Conservation (phyloP, 768 basidiomycete genomes). For the Hydnum rufescens region DNA sequence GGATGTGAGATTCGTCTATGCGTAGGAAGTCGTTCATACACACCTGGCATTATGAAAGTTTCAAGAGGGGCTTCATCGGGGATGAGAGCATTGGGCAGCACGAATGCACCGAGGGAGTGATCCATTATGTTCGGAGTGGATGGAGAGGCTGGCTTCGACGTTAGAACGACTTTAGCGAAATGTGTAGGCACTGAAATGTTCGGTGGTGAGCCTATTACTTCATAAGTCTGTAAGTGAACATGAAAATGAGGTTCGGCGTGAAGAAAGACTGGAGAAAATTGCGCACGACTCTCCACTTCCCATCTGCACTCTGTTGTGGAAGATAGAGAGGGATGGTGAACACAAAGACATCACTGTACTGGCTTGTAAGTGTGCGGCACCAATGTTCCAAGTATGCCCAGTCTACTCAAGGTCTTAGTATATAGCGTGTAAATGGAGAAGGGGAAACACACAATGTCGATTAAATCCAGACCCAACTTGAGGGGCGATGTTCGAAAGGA, state of each 20-base stretch:
- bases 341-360: slow-evolving; percentile 86
- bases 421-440: neutral
- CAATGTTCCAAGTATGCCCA: slow-evolving; percentile 96
- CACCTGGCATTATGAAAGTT: slow-evolving; percentile 68
- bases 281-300: slow-evolving; percentile 89
- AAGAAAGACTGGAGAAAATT: neutral
- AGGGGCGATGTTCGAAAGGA: slow-evolving; percentile 88
- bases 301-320: slow-evolving; percentile 65
- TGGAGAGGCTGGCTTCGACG: slow-evolving; percentile 54
- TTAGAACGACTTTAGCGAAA: slow-evolving; percentile 88
- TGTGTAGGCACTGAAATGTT: slow-evolving; percentile 90
- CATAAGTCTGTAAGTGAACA: slow-evolving; percentile 41
- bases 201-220: slow-evolving; percentile 86
- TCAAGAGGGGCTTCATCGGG: slow-evolving; percentile 65
- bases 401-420: slow-evolving; percentile 28
- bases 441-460: slow-evolving; percentile 54
- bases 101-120: slow-evolving; percentile 79
- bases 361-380: slow-evolving; percentile 74
- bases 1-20: neutral
- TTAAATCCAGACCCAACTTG: slow-evolving; percentile 98
- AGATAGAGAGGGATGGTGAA: slow-evolving; percentile 97
- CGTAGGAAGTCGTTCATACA: slow-evolving; percentile 11
- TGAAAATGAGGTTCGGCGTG: neutral
- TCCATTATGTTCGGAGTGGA: slow-evolving; percentile 51
- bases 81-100: slow-evolving; percentile 86